Evolutionary conservation across 2,329 filamentous ascomycete species (phyloP), one percentile per base, ranked within the genome.

Genomic region (Epichloe sp.): DNA sequence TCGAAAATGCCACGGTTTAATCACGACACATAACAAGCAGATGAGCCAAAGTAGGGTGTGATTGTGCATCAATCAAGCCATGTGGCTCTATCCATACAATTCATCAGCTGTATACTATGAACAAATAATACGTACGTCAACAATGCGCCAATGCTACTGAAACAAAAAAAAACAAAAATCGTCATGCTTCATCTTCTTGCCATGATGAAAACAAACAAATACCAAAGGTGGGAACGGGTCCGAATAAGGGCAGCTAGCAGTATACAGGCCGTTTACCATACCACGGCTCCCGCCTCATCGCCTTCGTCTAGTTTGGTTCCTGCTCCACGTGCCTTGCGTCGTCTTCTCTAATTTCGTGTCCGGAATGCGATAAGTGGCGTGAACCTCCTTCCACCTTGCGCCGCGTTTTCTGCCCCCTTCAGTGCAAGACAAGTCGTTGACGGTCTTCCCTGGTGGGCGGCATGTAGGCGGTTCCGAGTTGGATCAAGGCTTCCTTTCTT

Each of bases 71-170:
- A 57, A 50, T 59, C 56, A 57, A 47, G 53, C 53, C 49, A 52
- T 52, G 34, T 47, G 54, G 55, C 53, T 58, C 55, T 57, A 57
- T 59, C 57, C 57, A 57, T 60, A 52, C 52, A 58, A 53, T 55
- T 57, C 56, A 52, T 57, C 48, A 57, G 50, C 41, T 55, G 54
- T 53, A 56, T 49, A 51, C 52, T 44, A 50, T 47, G 31, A 40
- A 51, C 48, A 41, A 52, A 43, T 42, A 43, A 53, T 47, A 43
- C 49, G 52, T 48, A 47, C 43, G 47, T 51, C 49, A 44, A 50
- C 46, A 55, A 55, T 56, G 50, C 53, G 54, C 57, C 52, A 42
- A 54, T 56, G 54, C 53, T 57, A 54, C 38, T 26, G 42, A 50
- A 37, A 46, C n/a, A 46, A 37, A 54, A 48, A 47, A 46, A 37